Evolutionary conservation across 768 basidiomycete species (phyloP), one percentile per base, ranked within the genome.

Genomic region (Harrya chromipes): DNA sequence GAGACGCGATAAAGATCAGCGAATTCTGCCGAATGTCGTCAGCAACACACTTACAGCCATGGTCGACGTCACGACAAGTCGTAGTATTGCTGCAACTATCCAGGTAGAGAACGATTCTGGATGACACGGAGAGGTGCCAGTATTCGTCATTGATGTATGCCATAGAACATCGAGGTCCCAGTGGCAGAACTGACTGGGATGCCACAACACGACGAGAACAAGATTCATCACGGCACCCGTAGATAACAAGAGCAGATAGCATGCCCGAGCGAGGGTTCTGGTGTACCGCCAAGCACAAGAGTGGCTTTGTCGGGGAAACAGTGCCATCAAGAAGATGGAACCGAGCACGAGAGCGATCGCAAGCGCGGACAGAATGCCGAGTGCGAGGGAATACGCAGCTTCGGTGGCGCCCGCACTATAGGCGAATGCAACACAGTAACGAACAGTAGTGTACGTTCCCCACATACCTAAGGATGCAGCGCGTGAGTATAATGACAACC

Each of bases 121-220:
- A 20, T 35, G 47, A 41, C 68, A 70, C 5, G 49, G 41, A 10
- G 52, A 46, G 3, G 52, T 29, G 11, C 14, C n/a, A 42, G 64
- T 46, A 40, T 53, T 54, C 39, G 62, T 73, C 46, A 50, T 49
- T 40, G 52, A 68, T 12, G 72, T 70, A 5, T 79, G 75, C 87
- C 87, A 90, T 10, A 83, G 68, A 37, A 82, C 71, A 59, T 89
- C 87, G 37, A 87, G 69, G 53, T 86, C 82, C 69, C 85, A 72
- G 39, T 69, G 65, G 51, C 87, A 89, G n/a, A 80, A 75, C 2
- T 70, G 43, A 10, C 72, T 61, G 19, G 71, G 64, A 55, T 72
- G 74, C 84, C 84, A 85, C 20, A 75, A 43, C 36, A 75, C 72
- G 35, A 83, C 70, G 19, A 88, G 64, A 8, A 69, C 74, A 35